Base-by-base conservation (phyloP, 176 grass and related monocot species). In the Bromus sterilis region DNA sequence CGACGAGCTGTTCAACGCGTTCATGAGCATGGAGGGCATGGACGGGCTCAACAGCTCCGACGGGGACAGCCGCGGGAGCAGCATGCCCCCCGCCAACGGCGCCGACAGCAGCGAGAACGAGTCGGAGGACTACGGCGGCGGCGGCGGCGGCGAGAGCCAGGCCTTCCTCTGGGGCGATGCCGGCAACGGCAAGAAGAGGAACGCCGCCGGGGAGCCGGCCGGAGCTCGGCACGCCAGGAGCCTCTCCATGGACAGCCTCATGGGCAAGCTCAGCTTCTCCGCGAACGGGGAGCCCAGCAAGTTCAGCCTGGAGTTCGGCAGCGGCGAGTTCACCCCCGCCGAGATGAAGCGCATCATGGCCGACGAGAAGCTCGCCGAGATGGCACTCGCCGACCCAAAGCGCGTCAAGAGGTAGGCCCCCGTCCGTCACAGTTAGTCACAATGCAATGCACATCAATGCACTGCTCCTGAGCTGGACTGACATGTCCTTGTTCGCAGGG, bases 291-390 rank as follows among this genome's bases (percentile, higher is more conserved):
- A 83, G 32, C 64, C 86, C 0, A 70, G 57, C 42, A 90, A 83
- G 70, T 99, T 99, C 80, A 94, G 89, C 89, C 87, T 99, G 30
- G 93, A 96, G 36, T 96, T 99, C 43, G 93, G 97, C 31, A 93
- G 90, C 75, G 91, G 87, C 40, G 93, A 99, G 75, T 99, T 99
- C 56, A 96, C 85, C 64, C 79, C 93, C 0, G 74, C 56, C 12
- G 97, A 99, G 87, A 99, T 99, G 97, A 99, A 99, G 91, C 85
- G 94, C 69, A 96, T 99, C 74, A 92, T 92, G 93, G 83, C 87
- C 30, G 92, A 99, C 77, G 93, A 94, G 62, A 99, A 92, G 89
- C 97, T 99, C 56, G 85, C 91, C 8, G 93, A 99, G 89, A 99
- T 99, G 97, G 97, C 97, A 10, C 69, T 92, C 67, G 87, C 91